phyloP scores from a whole-genome alignment of 2,329 filamentous ascomycete genomes.

The Ophiostoma australiae region DNA sequence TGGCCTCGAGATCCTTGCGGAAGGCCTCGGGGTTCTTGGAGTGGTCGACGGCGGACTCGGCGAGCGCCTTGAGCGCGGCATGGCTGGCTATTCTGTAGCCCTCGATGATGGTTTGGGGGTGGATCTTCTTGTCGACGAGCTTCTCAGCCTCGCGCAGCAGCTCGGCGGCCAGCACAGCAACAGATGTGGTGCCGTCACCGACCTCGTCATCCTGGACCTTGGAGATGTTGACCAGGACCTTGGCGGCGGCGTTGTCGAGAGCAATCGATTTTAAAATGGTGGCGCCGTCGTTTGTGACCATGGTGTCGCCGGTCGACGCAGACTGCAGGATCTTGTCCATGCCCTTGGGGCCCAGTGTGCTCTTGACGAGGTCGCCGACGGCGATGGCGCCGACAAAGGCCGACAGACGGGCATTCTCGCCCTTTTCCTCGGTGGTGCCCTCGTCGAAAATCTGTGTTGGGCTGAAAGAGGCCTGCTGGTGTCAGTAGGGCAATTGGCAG shows the following conservation, averaged over 20 bases:
- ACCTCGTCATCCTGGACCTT: slow-evolving; percentile 99
- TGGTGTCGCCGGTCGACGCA: slow-evolving; percentile 93
- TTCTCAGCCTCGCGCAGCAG: slow-evolving; percentile 94
- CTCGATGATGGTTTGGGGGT: slow-evolving; percentile 98
- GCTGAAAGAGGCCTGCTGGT: slow-evolving; percentile 59
- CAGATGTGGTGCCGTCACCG: slow-evolving; percentile 96
- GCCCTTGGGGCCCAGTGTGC: slow-evolving; percentile 91
- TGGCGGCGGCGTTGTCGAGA: slow-evolving; percentile 95
- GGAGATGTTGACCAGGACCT: slow-evolving; percentile 97
- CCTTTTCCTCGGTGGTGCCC: slow-evolving; percentile 95
- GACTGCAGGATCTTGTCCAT: slow-evolving; percentile 99
- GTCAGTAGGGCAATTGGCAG: not conserved
- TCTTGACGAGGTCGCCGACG: slow-evolving; percentile 95
- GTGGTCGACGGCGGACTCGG: slow-evolving; percentile 81
- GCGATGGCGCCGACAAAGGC: slow-evolving; percentile 98
- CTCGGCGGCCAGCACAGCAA: slow-evolving; percentile 91
- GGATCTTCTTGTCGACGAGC: slow-evolving; percentile 95
- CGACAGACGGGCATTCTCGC: slow-evolving; percentile 97
- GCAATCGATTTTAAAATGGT: slow-evolving; percentile 98
- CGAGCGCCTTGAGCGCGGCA: slow-evolving; percentile 78
- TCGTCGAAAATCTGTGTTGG: slow-evolving; percentile 98
- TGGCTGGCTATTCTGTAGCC: slow-evolving; percentile 95
- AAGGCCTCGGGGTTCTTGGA: slow-evolving; percentile 79
- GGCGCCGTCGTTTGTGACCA: slow-evolving; percentile 98
- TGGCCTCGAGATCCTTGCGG: slow-evolving; percentile 81